Percentiles rank a stretch among this genome's conserved stretches.
phyloP scores from a whole-genome alignment of 345 rosid species.

The Linum tenue region DNA sequence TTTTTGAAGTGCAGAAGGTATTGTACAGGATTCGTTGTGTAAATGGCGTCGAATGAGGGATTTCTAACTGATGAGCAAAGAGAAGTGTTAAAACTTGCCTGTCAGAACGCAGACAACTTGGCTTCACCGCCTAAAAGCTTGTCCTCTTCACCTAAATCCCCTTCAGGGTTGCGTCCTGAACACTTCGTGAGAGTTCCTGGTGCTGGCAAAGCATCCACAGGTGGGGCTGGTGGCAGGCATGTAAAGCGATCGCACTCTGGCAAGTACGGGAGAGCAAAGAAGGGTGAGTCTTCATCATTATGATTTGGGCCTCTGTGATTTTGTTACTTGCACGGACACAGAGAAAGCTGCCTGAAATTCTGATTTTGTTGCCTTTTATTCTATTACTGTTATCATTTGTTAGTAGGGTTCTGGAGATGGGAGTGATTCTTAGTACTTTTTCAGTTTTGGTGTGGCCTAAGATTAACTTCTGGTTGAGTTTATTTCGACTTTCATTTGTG shows the following conservation, averaged over 20 bases:
- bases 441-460: background rate
- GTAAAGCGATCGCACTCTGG: slow-evolving; percentile 85
- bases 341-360: background rate
- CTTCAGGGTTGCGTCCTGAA: slow-evolving; percentile 44
- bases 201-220: slow-evolving; percentile 46
- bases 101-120: slow-evolving; percentile 39
- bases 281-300: slow-evolving; percentile 40
- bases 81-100: slow-evolving; percentile 67
- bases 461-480: background rate
- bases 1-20: background rate
- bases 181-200: slow-evolving; percentile 57
- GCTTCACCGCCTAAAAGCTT: slow-evolving; percentile 61
- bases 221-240: slow-evolving; percentile 66
- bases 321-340: background rate
- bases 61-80: slow-evolving; percentile 77
- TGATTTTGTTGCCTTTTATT: background rate
- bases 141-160: slow-evolving; percentile 42
- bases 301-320: background rate
- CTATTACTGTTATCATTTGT: too few species aligned
- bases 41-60: slow-evolving; percentile 79
- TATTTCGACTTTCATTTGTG: background rate
- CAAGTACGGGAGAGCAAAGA: slow-evolving; percentile 66
- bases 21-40: slow-evolving; percentile 11
- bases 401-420: too few species aligned
- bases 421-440: background rate